Conservation (phyloP, 345 rosid genomes). For the Gossypium turneri region DNA sequence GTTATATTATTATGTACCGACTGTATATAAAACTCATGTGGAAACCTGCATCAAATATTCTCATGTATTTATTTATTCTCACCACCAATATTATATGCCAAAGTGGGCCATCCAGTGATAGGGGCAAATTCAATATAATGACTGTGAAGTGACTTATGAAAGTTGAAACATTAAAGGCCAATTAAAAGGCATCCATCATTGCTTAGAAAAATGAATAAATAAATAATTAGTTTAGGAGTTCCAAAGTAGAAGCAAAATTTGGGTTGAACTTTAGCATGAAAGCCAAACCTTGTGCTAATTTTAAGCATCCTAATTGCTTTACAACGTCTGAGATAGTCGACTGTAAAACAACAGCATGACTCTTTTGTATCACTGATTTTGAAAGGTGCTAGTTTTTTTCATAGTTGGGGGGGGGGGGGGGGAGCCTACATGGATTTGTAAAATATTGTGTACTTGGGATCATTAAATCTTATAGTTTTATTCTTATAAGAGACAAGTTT, state of each 20-base stretch:
- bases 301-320: neutral
- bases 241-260: neutral
- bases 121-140: too few species aligned
- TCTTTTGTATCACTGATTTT: neutral
- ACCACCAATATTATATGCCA: constrained; percentile 10
- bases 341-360: neutral
- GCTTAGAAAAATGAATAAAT: neutral
- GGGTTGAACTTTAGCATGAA: neutral
- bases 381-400: neutral
- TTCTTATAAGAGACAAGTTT: too few species aligned
- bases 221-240: neutral
- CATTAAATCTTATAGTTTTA: too few species aligned
- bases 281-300: neutral
- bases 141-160: neutral
- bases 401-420: neutral
- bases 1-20: accelerated
- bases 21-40: too few species aligned
- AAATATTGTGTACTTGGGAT: too few species aligned
- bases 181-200: neutral
- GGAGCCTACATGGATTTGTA: too few species aligned
- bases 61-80: neutral
- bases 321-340: neutral
- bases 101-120: neutral
- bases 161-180: neutral
- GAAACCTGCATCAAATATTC: too few species aligned